Evolutionary conservation across 192 early-diverging fungal genomes (phyloP), one percentile per base, ranked within the genome.

Genomic region (Cladochytrium replicatum): DNA sequence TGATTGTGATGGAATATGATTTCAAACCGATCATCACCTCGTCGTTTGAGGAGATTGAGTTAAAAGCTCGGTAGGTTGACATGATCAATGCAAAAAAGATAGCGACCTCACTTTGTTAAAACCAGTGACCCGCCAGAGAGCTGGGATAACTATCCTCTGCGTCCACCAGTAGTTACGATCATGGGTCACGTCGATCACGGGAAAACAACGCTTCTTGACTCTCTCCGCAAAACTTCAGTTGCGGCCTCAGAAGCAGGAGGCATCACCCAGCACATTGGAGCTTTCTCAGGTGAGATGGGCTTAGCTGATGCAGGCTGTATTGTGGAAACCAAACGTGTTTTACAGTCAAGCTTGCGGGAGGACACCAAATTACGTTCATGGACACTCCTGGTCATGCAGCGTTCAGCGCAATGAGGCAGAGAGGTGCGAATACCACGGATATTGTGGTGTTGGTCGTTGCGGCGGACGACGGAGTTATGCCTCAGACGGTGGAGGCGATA

Each of bases 231-330:
- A 59, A 91, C 90, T 0, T 84, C 86, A 0, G 86, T 97, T 3
- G 91, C 88, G 13, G 85, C 85, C n/a, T 77, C 80, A 6, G 94
- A 97, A 66, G 85, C 86, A 2, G 94, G 94, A 30, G 94, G 94
- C 7, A 97, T 97, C 42, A 98, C 94, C 0, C 94, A 98, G 67
- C 94, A 98, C 57, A 98, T 98, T 67, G 94, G 94, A 48, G 91
- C 91, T 21, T 97, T 97, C 62, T 87, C 85, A 6, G 85, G 73
- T 67, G 52, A 32, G 43, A 32, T 11, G 11, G 34, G 9, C 5
- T 8, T 7, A 43, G 22, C 5, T 22, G 24, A 17, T 15, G 7
- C 15, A 3, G 28, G 19, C 5, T 29, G n/a, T 17, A 4, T 27
- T 9, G 7, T 17, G 4, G 8, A 27, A 30, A 8, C 27, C 27